phyloP scores from a whole-genome alignment of 2,329 filamentous ascomycete genomes.

The Diaporthe velutina region DNA sequence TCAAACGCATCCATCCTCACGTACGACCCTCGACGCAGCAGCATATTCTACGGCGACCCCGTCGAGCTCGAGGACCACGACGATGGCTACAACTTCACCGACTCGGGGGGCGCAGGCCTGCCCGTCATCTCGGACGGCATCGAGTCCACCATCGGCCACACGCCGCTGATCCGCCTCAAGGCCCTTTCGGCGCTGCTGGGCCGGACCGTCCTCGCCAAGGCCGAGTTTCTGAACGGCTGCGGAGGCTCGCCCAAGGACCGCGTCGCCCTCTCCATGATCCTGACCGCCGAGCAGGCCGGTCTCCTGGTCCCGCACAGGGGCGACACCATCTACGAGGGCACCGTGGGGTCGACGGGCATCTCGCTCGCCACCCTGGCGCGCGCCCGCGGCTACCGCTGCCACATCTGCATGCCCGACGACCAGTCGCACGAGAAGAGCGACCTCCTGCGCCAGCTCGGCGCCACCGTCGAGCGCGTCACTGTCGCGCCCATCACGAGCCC shows the following conservation, averaged over 20 bases:
- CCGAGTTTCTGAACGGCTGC: slow-evolving; percentile 95
- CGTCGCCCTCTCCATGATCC: slow-evolving; percentile 91
- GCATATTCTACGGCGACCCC: slow-evolving; percentile 60
- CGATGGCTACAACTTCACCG: slow-evolving; percentile 43
- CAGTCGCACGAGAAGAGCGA: slow-evolving; percentile 90
- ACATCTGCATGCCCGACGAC: slow-evolving; percentile 98
- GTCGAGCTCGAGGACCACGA: slow-evolving; percentile 69
- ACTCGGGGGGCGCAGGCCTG: slow-evolving; percentile 41
- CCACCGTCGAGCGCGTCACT: slow-evolving; percentile 89
- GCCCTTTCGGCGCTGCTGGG: slow-evolving; percentile 89
- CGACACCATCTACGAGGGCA: slow-evolving; percentile 97
- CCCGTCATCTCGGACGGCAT: slow-evolving; percentile 79
- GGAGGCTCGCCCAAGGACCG: slow-evolving; percentile 95
- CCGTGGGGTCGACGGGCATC: slow-evolving; percentile 95
- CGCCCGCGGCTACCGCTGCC: slow-evolving; percentile 88
- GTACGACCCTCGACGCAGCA: slow-evolving; percentile 51
- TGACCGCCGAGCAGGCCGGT: slow-evolving; percentile 82
- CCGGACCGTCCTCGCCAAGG: slow-evolving; percentile 91
- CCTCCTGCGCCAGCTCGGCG: slow-evolving; percentile 89
- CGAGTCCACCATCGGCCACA: slow-evolving; percentile 93
- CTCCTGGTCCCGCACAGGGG: slow-evolving; percentile 83
- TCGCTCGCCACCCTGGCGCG: slow-evolving; percentile 90
- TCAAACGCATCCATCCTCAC: slow-evolving; percentile 39
- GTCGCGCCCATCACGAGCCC: slow-evolving; percentile 95
- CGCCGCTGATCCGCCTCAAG: slow-evolving; percentile 87